phyloP scores from a whole-genome alignment of 257 asterid species.

The Gentiana straminea region DNA sequence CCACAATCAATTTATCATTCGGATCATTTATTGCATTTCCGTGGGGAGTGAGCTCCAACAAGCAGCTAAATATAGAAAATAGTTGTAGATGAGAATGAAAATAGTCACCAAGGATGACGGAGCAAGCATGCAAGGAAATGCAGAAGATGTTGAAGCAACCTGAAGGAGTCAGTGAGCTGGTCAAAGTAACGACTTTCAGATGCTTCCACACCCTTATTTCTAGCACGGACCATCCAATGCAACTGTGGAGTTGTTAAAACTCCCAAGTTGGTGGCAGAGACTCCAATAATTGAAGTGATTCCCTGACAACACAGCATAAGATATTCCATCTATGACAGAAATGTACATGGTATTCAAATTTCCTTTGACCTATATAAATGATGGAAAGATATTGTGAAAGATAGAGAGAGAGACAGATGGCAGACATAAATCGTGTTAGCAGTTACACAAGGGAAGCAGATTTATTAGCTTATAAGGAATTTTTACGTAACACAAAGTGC shows the following conservation, averaged over 20 bases:
- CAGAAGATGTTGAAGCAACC: conserved; percentile 29
- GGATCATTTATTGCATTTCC: conserved; percentile 19
- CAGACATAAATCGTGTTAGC: no score
- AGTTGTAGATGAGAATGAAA: conserved; percentile 1
- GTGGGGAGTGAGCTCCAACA: conserved; percentile 61
- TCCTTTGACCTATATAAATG: no score
- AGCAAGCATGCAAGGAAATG: neutral
- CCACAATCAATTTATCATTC: conserved; percentile 54
- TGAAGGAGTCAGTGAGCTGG: conserved; percentile 62
- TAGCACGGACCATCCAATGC: conserved; percentile 92
- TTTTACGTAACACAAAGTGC: no score
- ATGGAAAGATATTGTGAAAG: no score
- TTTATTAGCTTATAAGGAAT: no score
- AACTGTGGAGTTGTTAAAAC: conserved; percentile 86
- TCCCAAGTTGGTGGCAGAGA: conserved; percentile 56
- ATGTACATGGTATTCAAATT: neutral
- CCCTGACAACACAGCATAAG: conserved; percentile 29
- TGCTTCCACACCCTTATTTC: conserved; percentile 62
- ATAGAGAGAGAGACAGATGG: no score
- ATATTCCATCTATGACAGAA: neutral
- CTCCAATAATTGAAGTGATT: conserved; percentile 53
- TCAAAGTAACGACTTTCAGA: conserved; percentile 53
- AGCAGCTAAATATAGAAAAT: conserved; percentile 33
- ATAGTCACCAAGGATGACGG: neutral
- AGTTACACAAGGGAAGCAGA: no score